A percentile compares a stretch with the other conserved stretches of the same genome.
phyloP scores from a whole-genome alignment of 257 asterid genomes.

The Avicennia marina region DNA sequence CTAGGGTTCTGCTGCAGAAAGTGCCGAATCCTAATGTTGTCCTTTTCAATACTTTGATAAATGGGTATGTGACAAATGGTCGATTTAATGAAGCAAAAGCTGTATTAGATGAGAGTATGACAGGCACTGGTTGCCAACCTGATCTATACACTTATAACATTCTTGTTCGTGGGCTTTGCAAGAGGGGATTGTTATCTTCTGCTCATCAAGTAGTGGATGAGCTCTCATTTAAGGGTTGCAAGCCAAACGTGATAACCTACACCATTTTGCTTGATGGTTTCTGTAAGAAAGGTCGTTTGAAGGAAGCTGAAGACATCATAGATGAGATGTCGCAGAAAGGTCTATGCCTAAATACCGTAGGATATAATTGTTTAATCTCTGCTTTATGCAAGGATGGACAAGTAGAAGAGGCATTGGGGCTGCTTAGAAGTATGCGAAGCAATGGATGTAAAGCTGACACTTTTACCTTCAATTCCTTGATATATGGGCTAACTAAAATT shows the following conservation, averaged over 20 bases:
- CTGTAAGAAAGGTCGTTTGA: constrained; percentile 57
- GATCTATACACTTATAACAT: constrained; percentile 79
- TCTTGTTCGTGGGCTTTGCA: constrained; percentile 75
- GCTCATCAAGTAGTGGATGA: constrained; percentile 53
- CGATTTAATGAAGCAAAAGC: constrained; percentile 71
- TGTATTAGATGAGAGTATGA: constrained; percentile 44
- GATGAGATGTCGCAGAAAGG: constrained; percentile 63
- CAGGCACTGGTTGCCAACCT: constrained; percentile 36
- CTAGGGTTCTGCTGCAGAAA: constrained; percentile 54
- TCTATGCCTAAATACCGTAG: constrained; percentile 58
- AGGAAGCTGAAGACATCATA: constrained; percentile 54
- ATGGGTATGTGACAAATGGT: constrained; percentile 49
- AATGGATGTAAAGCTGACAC: constrained; percentile 69
- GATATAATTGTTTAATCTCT: constrained; percentile 72
- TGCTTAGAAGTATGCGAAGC: constrained; percentile 39
- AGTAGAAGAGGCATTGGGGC: constrained; percentile 50
- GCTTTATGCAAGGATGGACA: constrained; percentile 66
- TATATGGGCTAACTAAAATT: constrained; percentile 53
- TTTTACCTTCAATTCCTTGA: constrained; percentile 68
- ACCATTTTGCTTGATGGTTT: constrained; percentile 73
- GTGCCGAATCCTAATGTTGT: constrained; percentile 52
- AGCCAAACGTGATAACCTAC: constrained; percentile 67
- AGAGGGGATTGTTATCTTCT: constrained; percentile 53
- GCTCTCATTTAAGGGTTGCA: constrained; percentile 40
- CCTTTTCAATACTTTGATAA: constrained; percentile 63